Conservation (phyloP, 495 filamentous ascomycete species). For the Oleoguttula mirabilis region DNA sequence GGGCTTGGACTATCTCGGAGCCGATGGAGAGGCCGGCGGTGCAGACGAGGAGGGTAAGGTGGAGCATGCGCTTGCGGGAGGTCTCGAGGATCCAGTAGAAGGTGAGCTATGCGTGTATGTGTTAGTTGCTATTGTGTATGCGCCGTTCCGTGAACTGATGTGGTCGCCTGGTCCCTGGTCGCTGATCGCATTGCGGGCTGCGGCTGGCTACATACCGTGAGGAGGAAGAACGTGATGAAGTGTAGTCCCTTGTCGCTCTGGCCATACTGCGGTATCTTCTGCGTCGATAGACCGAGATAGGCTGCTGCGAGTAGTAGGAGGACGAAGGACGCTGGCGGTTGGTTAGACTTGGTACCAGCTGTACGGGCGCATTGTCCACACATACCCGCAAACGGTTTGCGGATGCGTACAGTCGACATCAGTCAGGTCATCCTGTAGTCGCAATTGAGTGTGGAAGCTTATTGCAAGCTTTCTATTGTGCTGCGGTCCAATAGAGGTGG, state of each 20-base stretch:
- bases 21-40: constrained; percentile 63
- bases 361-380: background rate
- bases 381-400: constrained; percentile 24
- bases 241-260: constrained; percentile 85
- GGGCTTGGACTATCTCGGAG: constrained; percentile 72
- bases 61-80: constrained; percentile 65
- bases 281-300: constrained; percentile 62
- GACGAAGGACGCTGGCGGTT: constrained; percentile 66
- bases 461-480: too few relatives aligned
- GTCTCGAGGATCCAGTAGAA: constrained; percentile 99
- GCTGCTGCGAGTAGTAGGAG: constrained; percentile 61
- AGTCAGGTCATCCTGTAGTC: too few relatives aligned
- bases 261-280: constrained; percentile 26
- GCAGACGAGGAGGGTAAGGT: constrained; percentile 72
- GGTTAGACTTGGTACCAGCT: too few relatives aligned
- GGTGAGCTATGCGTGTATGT: constrained; percentile 33
- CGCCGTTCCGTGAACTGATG: too few relatives aligned
- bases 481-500: too few relatives aligned
- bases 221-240: constrained; percentile 73
- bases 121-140: too few relatives aligned
- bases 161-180: too few relatives aligned
- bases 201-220: constrained; percentile 56
- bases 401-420: constrained; percentile 22
- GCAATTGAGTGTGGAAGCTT: too few relatives aligned
- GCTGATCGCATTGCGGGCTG: too few relatives aligned